Conservation (phyloP, 306 rosid species). For the Mimosa pudica region DNA sequence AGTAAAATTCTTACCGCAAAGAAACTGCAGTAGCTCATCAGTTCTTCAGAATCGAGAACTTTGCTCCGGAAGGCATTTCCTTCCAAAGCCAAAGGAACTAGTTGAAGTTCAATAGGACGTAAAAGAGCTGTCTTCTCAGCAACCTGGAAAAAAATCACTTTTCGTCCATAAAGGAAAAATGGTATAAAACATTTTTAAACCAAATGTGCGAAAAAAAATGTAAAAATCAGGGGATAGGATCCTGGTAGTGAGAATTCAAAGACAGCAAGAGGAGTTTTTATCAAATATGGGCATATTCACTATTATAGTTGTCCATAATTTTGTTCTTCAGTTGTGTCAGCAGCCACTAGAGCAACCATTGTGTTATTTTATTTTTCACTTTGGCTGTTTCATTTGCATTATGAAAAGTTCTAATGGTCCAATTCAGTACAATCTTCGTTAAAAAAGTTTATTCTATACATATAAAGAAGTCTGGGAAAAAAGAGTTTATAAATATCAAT, state of each 20-base stretch:
- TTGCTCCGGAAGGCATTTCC: slow-evolving; percentile 88
- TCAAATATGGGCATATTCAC: slow-evolving; percentile 8
- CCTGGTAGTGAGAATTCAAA: not conserved
- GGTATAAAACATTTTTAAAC: slow-evolving; percentile 17
- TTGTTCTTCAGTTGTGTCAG: slow-evolving; percentile 7
- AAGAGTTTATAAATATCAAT: slow-evolving; percentile 6
- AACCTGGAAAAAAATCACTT: slow-evolving; percentile 59
- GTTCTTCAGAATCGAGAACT: slow-evolving; percentile 86
- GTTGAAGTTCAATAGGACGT: slow-evolving; percentile 87
- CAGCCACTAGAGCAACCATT: slow-evolving; percentile 10
- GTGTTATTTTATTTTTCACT: too few relatives aligned
- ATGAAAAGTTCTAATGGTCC: not conserved
- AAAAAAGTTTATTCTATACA: not conserved
- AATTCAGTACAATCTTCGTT: not conserved
- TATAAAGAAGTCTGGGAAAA: not conserved
- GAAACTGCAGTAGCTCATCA: slow-evolving; percentile 81
- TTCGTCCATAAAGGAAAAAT: slow-evolving; percentile 18
- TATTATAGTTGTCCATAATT: slow-evolving; percentile 13
- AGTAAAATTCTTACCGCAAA: slow-evolving; percentile 70
- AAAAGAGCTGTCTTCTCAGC: slow-evolving; percentile 88
- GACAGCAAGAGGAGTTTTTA: not conserved
- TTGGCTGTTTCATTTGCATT: too few relatives aligned
- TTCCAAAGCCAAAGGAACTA: slow-evolving; percentile 93
- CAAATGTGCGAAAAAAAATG: not conserved
- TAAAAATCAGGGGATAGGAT: slow-evolving; percentile 24